Evolutionary conservation across 148 eudicot species (phyloP), one percentile per base, ranked within the genome.

Genomic region (Chenopodium berlandieri): DNA sequence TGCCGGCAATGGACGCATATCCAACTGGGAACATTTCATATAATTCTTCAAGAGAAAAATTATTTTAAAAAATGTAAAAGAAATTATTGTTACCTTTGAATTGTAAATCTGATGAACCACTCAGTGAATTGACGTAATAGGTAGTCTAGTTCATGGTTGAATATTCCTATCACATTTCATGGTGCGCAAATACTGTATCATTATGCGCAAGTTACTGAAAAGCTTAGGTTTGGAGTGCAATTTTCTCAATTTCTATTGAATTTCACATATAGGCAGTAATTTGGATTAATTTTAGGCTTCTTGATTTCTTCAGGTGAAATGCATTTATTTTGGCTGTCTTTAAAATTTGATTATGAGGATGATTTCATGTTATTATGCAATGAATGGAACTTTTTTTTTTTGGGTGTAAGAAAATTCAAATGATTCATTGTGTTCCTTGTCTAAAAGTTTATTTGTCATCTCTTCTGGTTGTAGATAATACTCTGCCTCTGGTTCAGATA

Each of bases 391-490:
- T 58, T 58, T 58, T 17, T 58, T 4, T 14, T 58, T 58, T 58
- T 19, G 14, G 63, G 56, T 52, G 56, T 52, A 11, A 14, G 63
- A 58, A 58, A 2, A 58, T 40, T 40, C 44, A 40, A 40, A 40
- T 40, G 8, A 40, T 62, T 62, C 66, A 62, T 20, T 62, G 23
- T 22, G 23, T 12, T 62, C 66, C 66, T 20, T 22, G 9, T 62
- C 25, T 9, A n/a, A 20, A 5, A 14, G n/a, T 44, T 60, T 69
- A 14, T 65, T 32, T 68, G 9, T 10, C 30, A 3, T 32, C 32
- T 60, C 56, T 27, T 87, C 11, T 75, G 73, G 27, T 47, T 89
- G 83, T 78, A 92, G 95, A 82, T 83, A 73, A 88, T 62, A 47
- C 86, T 70, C 86, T 70, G 73, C 87, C 31, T 22, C 85, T 6